Base-by-base conservation (phyloP, 257 asterid species). In the Penstemon davidsonii region DNA sequence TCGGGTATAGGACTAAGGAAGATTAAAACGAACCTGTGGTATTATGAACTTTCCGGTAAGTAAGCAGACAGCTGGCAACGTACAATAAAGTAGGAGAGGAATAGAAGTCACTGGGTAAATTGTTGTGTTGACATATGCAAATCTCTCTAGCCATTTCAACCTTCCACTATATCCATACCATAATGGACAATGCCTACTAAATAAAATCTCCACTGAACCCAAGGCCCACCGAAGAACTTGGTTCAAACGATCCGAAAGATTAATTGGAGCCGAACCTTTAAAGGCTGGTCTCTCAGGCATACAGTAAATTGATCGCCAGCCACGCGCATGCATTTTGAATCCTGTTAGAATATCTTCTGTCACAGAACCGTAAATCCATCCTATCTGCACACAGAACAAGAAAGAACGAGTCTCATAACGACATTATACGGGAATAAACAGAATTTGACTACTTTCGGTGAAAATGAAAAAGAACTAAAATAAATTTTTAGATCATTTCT, bases 211-310 rank as follows among this genome's bases (percentile, higher is more conserved):
- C 68, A 92, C 98, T 3, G 98, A 92, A 18, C 98, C 98, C 80
- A 92, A 73, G 73, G 98, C 98, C 98, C 98, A 92, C 43, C 98
- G 95, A 71, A 92, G 96, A 84, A 92, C 98, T 83, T 92, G 98
- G 78, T 88, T 90, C 71, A 92, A 76, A 79, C 98, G 97, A 85
- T 92, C 98, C 6, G 98, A 92, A 76, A 92, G 98, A 85, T 92
- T 92, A 43, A 92, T 92, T 55, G 98, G 98, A 75, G 98, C 98
- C 55, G 98, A 92, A 60, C 96, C 98, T 77, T 92, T 92, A 78
- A 92, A 92, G 76, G 98, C 98, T 36, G 98, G 85, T 68, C 96
- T 84, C 8, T 79, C 75, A 55, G 98, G 98, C 89, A 92, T 92
- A 75, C 98, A 92, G 86, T 92, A 92, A 64, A 92, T 87, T 57